Base-by-base conservation (phyloP, 2,329 filamentous ascomycete species). In the Fusarium goolgardi region DNA sequence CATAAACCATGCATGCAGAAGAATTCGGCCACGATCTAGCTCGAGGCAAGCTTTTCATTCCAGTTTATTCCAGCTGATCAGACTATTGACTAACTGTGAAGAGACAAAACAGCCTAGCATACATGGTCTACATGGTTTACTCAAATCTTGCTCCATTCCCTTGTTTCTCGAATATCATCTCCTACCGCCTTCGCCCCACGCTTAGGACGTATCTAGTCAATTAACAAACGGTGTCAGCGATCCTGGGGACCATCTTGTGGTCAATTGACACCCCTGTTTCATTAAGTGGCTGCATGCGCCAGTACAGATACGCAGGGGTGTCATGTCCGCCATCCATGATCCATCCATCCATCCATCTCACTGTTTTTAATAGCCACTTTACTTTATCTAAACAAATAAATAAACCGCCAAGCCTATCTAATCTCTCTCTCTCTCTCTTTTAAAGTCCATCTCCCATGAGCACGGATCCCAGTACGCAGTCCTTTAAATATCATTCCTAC, bases 231-330 rank as follows among this genome's bases (percentile, higher is more conserved):
- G 66, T 73, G 69, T 72, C 66, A 59, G 61, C 59, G 67, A 73
- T 70, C 65, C 67, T 45, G 55, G 65, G 60, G 63, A 51, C 67
- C 65, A 65, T 65, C 61, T 61, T 44, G 58, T 69, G 71, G 65
- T 73, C 69, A 65, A 64, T 64, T 56, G 62, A 59, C 59, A 70
- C 71, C 71, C 72, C 72, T 74, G 72, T 67, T 63, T 70, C 65
- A 74, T 74, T 73, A 74, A 74, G 72, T 74, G 72, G 72, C 72
- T 74, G 72, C 72, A 74, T 74, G 60, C 69, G 68, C 70, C 71
- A 63, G 62, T 59, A 51, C 47, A 51, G 47, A 51, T 51, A 47
- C 69, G 58, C 72, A 74, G 71, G 72, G 72, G 71, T 74, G 63
- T 68, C 66, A 73, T 74, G 72, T 72, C 71, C 63, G 71, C 72